phyloP scores from a whole-genome alignment of 148 eudicot genomes.

The Cornus controversa region DNA sequence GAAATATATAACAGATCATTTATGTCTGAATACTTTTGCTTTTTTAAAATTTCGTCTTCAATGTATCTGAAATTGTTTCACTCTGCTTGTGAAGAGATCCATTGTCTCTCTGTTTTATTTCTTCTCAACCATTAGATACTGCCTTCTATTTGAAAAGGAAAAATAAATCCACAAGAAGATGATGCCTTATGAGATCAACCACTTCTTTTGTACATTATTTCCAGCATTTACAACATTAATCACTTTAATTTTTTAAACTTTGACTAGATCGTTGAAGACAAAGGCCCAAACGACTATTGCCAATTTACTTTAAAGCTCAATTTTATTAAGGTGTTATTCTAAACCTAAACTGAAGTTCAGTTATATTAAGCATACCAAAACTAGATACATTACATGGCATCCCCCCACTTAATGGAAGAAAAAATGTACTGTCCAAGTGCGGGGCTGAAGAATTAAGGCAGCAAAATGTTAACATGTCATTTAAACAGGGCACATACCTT shows the following conservation, averaged over 20 bases:
- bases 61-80: neutral
- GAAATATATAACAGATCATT: neutral
- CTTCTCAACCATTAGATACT: too few species aligned
- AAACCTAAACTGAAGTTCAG: constrained; percentile 3
- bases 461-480: constrained; percentile 22
- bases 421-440: too few species aligned
- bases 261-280: neutral
- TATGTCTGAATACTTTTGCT: neutral
- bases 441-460: neutral
- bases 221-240: neutral
- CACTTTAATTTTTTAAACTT: neutral
- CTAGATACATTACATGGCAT: neutral
- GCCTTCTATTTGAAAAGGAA: neutral
- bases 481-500: constrained; percentile 28
- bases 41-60: neutral
- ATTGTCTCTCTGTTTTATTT: too few species aligned
- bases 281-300: neutral
- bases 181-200: neutral
- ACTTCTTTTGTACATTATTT: neutral
- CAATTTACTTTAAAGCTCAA: neutral
- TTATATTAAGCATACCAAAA: neutral
- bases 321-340: neutral
- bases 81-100: neutral
- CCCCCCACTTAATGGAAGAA: neutral
- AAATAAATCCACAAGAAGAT: neutral